Percentiles rank a stretch among this genome's conserved stretches.
These are phyloP conservation scores for Zizania latifolia DNA, from an alignment of 176 grass and related monocot genomes.

Conservation along the genomic window DNA sequence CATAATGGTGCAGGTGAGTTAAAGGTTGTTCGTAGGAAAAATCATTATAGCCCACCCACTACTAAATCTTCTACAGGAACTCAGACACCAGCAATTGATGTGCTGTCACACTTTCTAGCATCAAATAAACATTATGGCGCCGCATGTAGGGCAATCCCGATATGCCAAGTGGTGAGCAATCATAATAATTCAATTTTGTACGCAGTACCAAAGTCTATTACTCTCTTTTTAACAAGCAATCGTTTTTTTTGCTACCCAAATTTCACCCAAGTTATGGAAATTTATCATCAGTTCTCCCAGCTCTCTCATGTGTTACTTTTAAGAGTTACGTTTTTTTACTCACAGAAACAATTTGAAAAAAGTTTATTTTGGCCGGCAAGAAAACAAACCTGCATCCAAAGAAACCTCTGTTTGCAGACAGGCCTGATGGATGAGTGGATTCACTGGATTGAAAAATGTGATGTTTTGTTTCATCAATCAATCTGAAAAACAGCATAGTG, in stretches of 20 bases:
- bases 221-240: too few relatives aligned
- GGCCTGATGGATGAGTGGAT: conserved; percentile 86
- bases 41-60: conserved; percentile 6
- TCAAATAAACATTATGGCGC: background rate
- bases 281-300: background rate
- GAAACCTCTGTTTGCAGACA: conserved; percentile 85
- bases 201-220: background rate
- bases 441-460: conserved; percentile 76
- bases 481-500: conserved; percentile 54
- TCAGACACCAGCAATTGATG: background rate
- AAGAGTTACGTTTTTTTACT: background rate
- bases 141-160: background rate
- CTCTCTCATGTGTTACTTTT: background rate
- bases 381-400: conserved; percentile 77
- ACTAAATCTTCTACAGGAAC: background rate
- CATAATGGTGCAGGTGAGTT: conserved; percentile 15
- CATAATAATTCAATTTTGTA: conserved; percentile 1
- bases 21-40: conserved; percentile 6
- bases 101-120: background rate
- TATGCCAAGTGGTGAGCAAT: background rate
- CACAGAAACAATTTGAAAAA: background rate
- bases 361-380: background rate
- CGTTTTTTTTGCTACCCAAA: background rate
- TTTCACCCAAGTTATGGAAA: background rate
- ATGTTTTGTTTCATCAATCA: conserved; percentile 84